Evolutionary conservation across 2,329 filamentous ascomycete genomes (phyloP).

Genomic region (Colletotrichum magnum): DNA sequence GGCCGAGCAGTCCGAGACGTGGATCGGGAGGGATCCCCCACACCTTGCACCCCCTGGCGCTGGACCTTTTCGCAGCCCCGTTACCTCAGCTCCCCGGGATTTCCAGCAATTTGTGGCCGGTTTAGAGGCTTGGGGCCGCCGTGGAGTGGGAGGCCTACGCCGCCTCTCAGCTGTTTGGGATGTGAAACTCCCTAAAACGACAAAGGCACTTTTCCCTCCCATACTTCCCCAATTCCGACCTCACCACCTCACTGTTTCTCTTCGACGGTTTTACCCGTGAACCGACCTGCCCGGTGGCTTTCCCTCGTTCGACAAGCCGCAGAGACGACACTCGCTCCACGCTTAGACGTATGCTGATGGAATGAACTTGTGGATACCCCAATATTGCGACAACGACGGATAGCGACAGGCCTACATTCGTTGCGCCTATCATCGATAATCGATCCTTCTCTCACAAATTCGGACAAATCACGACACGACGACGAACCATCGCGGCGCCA

Average conservation of each 20-base stretch:
- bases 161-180: slow-evolving; percentile 40
- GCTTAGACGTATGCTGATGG: slow-evolving; percentile 19
- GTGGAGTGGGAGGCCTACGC: slow-evolving; percentile 19
- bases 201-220: slow-evolving; percentile 27
- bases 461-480: slow-evolving; percentile 1
- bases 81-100: slow-evolving; percentile 26
- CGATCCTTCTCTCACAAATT: background rate
- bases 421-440: slow-evolving; percentile 17
- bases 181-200: slow-evolving; percentile 40
- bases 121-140: slow-evolving; percentile 21
- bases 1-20: slow-evolving; percentile 28
- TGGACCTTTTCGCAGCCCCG: slow-evolving; percentile 3
- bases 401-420: slow-evolving; percentile 7
- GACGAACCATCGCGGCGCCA: slow-evolving; percentile 15
- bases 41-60: slow-evolving; percentile 17
- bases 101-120: slow-evolving; percentile 20
- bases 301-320: slow-evolving; percentile 20
- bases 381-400: slow-evolving; percentile 20
- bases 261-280: slow-evolving; percentile 20
- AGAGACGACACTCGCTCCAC: slow-evolving; percentile 6
- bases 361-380: slow-evolving; percentile 30
- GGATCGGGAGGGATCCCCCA: slow-evolving; percentile 25
- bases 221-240: slow-evolving; percentile 2
- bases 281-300: slow-evolving; percentile 18
- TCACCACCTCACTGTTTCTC: slow-evolving; percentile 15